These are phyloP conservation scores for Candida nemodendra DNA, from an alignment of 805 yeast genomes.

Conservation along the genomic window DNA sequence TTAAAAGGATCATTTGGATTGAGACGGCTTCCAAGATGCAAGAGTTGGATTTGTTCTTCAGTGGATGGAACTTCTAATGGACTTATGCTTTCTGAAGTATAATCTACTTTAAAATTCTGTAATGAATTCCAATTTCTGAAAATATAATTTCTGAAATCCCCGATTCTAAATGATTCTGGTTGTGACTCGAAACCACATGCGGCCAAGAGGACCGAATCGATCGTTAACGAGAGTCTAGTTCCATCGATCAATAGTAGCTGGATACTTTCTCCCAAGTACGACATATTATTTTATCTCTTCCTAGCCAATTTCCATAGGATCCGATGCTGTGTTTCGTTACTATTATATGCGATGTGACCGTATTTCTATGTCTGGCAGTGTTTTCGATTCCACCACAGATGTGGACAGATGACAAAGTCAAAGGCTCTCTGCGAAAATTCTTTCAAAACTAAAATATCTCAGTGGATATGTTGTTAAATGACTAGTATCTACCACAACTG, in stretches of 20 bases:
- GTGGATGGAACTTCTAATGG: constrained; percentile 13
- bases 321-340: too few relatives aligned
- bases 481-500: too few relatives aligned
- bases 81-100: constrained; percentile 11
- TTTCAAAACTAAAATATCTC: too few relatives aligned
- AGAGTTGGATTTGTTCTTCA: constrained; percentile 31
- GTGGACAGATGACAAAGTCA: too few relatives aligned
- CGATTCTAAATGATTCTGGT: constrained; percentile 21
- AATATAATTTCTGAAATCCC: constrained; percentile 28
- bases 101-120: constrained; percentile 1
- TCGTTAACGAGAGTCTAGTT: constrained; percentile 16
- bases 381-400: too few relatives aligned
- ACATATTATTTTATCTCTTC: too few relatives aligned
- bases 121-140: constrained; percentile 26
- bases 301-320: too few relatives aligned
- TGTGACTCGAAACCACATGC: constrained; percentile 11
- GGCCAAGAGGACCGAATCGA: constrained; percentile 14
- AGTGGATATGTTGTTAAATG: too few relatives aligned
- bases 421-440: too few relatives aligned
- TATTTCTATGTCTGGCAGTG: too few relatives aligned
- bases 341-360: too few relatives aligned
- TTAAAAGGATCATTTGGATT: constrained; percentile 25
- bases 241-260: constrained; percentile 26
- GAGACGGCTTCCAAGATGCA: constrained; percentile 31
- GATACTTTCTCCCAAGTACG: constrained; percentile 11